These are phyloP conservation scores for Phaseolus coccineus DNA, from an alignment of 331 rosid species.

Conservation along the genomic window DNA sequence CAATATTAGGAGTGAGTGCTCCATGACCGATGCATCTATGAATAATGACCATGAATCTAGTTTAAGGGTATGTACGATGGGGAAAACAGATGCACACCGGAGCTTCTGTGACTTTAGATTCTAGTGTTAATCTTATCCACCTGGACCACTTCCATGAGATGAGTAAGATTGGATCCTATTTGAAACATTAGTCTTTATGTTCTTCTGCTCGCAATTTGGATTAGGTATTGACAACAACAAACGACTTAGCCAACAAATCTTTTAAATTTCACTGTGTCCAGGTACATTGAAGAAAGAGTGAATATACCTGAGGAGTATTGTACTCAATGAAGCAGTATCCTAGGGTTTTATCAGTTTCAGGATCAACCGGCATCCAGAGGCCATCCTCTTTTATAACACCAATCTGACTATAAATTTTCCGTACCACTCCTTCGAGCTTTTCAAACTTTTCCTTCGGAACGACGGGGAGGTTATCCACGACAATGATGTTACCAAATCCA, in stretches of 20 bases:
- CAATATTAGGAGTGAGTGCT: too few relatives aligned
- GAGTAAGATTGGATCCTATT: too few relatives aligned
- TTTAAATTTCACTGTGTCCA: background rate
- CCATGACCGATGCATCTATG: too few relatives aligned
- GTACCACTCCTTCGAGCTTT: conserved; percentile 80
- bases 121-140: too few relatives aligned
- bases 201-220: too few relatives aligned
- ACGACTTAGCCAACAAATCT: background rate
- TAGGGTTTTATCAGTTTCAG: conserved; percentile 57
- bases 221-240: background rate
- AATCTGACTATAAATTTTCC: conserved; percentile 84
- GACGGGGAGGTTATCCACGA: conserved; percentile 85
- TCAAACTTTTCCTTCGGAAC: conserved; percentile 82
- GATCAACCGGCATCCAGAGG: conserved; percentile 87
- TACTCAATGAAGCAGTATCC: conserved; percentile 91
- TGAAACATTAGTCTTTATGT: too few relatives aligned
- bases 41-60: too few relatives aligned
- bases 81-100: too few relatives aligned
- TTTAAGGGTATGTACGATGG: too few relatives aligned
- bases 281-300: background rate
- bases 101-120: too few relatives aligned
- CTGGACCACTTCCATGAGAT: too few relatives aligned
- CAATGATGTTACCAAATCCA: conserved; percentile 76
- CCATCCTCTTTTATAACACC: conserved; percentile 86
- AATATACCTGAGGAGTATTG: conserved; percentile 76